phyloP scores from a whole-genome alignment of 345 rosid species.

The Lumnitzera littorea region DNA sequence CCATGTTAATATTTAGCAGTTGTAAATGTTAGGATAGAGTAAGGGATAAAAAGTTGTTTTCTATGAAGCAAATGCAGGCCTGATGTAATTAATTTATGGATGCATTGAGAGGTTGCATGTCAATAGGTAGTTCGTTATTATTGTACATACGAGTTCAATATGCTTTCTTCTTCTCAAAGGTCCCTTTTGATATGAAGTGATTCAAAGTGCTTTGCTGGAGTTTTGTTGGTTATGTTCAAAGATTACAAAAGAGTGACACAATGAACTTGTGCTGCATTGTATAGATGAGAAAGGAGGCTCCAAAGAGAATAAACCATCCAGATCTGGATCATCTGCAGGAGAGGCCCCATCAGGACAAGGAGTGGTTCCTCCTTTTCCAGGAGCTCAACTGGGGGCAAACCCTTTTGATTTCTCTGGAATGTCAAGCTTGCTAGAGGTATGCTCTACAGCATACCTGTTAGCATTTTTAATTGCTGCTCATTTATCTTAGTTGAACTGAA shows the following conservation, averaged over 20 bases:
- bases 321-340: constrained; percentile 48
- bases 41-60: too few relatives aligned
- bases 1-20: too few relatives aligned
- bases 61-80: too few relatives aligned
- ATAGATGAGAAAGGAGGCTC: constrained; percentile 49
- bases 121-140: neutral
- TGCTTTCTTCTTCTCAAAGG: neutral
- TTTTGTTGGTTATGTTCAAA: neutral
- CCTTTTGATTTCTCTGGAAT: constrained; percentile 92
- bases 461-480: neutral
- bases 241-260: neutral
- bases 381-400: constrained; percentile 33
- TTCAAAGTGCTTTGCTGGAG: neutral
- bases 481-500: too few relatives aligned
- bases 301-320: constrained; percentile 28
- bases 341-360: constrained; percentile 34
- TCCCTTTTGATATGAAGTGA: neutral
- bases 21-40: too few relatives aligned
- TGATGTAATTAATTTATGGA: too few relatives aligned
- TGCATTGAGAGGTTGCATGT: too few relatives aligned
- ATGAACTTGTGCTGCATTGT: neutral
- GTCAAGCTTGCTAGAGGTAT: constrained; percentile 75
- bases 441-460: constrained; percentile 1
- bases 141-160: neutral
- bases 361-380: constrained; percentile 27